Percentiles rank a stretch among this genome's conserved stretches.
These are phyloP conservation scores for Pleurotus pulmonarius DNA, from an alignment of 768 basidiomycete species.

Conservation along the genomic window DNA sequence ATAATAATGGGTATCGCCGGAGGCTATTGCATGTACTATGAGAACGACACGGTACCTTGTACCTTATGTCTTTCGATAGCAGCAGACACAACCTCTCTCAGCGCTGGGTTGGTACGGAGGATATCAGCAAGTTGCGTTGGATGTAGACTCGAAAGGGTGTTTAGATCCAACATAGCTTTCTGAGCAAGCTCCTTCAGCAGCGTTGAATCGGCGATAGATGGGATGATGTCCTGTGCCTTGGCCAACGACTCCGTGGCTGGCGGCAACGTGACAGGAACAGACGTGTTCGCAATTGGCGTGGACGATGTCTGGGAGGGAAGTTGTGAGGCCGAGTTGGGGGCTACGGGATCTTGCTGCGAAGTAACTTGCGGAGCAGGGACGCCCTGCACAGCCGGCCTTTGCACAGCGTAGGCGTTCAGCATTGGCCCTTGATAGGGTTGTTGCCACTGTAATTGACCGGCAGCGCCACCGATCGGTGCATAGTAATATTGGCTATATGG, in stretches of 20 bases:
- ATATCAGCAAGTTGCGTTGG: conserved; percentile 34
- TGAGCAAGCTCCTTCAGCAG: conserved; percentile 1
- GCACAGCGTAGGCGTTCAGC: background rate
- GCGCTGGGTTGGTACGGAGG: conserved; percentile 32
- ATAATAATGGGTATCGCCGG: too few species aligned
- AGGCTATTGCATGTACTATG: background rate
- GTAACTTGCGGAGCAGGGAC: conserved; percentile 1
- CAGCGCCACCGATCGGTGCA: conserved; percentile 14
- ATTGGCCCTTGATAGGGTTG: conserved; percentile 26
- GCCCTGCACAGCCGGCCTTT: background rate
- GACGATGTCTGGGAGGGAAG: background rate
- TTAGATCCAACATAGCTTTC: conserved; percentile 17
- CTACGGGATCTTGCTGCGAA: background rate
- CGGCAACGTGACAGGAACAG: background rate
- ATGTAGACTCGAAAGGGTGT: conserved; percentile 28
- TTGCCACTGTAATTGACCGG: conserved; percentile 28
- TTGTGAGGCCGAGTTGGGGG: conserved; percentile 2
- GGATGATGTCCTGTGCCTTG: background rate
- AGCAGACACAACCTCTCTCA: conserved; percentile 32
- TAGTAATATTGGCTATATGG: conserved; percentile 21
- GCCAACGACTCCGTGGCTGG: background rate
- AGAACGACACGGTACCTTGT: background rate
- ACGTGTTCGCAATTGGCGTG: background rate
- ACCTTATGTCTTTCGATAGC: conserved; percentile 23
- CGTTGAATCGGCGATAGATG: conserved; percentile 9